These are phyloP conservation scores for Lichtheimia corymbifera DNA, from an alignment of 371 early-diverging fungal species.

Conservation along the genomic window DNA sequence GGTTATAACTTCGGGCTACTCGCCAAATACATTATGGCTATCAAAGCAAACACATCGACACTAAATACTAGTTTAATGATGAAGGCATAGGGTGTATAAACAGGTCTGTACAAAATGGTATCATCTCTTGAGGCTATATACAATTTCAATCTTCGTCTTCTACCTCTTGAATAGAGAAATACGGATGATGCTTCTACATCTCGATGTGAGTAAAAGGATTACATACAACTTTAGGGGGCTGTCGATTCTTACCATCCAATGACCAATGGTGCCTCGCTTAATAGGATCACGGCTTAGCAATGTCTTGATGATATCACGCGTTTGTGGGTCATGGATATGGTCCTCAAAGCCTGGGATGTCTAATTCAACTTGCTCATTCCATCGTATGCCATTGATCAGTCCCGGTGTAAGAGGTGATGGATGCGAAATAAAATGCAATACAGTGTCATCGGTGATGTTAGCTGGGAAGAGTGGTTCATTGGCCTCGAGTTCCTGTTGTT, in stretches of 20 bases:
- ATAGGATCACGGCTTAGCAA: slow-evolving; percentile 44
- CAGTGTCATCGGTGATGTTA: slow-evolving; percentile 50
- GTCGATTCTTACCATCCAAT: slow-evolving; percentile 30
- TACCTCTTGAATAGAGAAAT: too few relatives aligned
- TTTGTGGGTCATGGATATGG: slow-evolving; percentile 28
- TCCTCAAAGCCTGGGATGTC: slow-evolving; percentile 44
- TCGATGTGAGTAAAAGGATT: too few relatives aligned
- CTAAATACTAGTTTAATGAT: too few relatives aligned
- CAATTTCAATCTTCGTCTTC: too few relatives aligned
- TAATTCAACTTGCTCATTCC: slow-evolving; percentile 45
- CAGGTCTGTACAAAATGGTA: too few relatives aligned
- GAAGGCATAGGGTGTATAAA: too few relatives aligned
- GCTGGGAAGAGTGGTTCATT: slow-evolving; percentile 38
- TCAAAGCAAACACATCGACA: too few relatives aligned
- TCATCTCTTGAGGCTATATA: too few relatives aligned
- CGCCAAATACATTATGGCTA: too few relatives aligned
- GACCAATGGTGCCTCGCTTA: slow-evolving; percentile 36
- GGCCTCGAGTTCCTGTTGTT: slow-evolving; percentile 40
- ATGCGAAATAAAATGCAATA: slow-evolving; percentile 50
- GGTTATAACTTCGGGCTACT: too few relatives aligned
- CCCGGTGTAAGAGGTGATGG: slow-evolving; percentile 51
- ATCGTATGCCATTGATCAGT: slow-evolving; percentile 44
- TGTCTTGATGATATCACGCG: slow-evolving; percentile 34
- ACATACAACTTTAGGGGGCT: too few relatives aligned
- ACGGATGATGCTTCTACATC: too few relatives aligned